A percentile compares a stretch with the other conserved stretches of the same genome.
Evolutionary conservation across 2,329 filamentous ascomycete genomes (phyloP).

Genomic region (Monosporascus sp.): DNA sequence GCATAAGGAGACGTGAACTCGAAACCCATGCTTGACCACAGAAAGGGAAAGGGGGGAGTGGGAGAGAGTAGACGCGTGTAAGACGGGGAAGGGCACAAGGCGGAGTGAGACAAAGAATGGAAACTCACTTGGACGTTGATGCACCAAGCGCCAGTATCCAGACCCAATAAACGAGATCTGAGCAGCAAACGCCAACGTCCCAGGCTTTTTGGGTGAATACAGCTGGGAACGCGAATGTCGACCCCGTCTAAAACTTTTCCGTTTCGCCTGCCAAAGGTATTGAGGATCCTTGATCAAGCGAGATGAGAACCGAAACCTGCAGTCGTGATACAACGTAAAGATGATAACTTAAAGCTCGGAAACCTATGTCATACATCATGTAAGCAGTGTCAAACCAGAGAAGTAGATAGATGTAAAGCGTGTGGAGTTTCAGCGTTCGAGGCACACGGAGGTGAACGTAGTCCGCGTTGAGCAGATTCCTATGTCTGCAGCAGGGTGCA

Average conservation of each 20-base stretch:
- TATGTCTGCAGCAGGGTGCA: not conserved
- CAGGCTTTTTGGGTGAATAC: slow-evolving; percentile 18
- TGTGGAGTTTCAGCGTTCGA: not conserved
- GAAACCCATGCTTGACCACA: too few relatives aligned
- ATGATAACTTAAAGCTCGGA: slow-evolving; percentile 14
- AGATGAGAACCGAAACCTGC: slow-evolving; percentile 12
- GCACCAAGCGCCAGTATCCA: slow-evolving; percentile 24
- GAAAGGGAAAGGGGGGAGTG: too few relatives aligned
- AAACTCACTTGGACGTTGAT: slow-evolving; percentile 16
- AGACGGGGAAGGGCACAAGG: not conserved
- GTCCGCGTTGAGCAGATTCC: not conserved
- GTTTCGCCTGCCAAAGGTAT: slow-evolving; percentile 13
- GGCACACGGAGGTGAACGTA: not conserved
- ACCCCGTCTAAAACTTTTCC: slow-evolving; percentile 18
- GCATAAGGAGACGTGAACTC: too few relatives aligned
- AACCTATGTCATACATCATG: slow-evolving; percentile 6
- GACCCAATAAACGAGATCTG: slow-evolving; percentile 26
- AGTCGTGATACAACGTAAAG: slow-evolving; percentile 19
- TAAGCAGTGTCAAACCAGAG: not conserved
- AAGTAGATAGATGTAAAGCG: not conserved
- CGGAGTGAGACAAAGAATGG: not conserved
- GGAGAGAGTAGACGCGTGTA: not conserved
- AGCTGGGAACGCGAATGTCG: slow-evolving; percentile 25
- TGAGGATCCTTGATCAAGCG: slow-evolving; percentile 12
- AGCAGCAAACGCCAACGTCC: slow-evolving; percentile 30